phyloP scores from a whole-genome alignment of 2,329 filamentous ascomycete species.

The Fusarium tanahbumbuense region DNA sequence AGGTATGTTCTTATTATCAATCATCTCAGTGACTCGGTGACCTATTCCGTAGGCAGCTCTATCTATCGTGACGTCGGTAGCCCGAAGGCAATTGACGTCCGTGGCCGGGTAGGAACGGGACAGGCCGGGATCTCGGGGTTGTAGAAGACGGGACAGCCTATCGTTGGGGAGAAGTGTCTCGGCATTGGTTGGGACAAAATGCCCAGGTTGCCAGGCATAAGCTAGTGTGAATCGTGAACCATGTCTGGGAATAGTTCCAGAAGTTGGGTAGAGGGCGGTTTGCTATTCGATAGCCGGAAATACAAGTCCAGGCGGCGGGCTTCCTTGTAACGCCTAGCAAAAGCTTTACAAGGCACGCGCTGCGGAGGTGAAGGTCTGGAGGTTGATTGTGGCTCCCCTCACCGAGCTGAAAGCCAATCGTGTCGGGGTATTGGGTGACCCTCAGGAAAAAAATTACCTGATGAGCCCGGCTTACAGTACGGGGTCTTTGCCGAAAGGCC shows the following conservation, averaged over 20 bases:
- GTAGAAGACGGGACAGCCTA: slow-evolving; percentile 5
- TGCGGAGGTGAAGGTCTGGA: slow-evolving; percentile 15
- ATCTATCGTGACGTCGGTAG: slow-evolving; percentile 37
- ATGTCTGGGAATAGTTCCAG: slow-evolving; percentile 15
- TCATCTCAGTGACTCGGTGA: slow-evolving; percentile 14
- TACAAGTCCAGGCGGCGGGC: slow-evolving; percentile 40
- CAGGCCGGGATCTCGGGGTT: slow-evolving; percentile 31
- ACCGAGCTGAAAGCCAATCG: slow-evolving; percentile 26
- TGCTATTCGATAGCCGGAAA: slow-evolving; percentile 36
- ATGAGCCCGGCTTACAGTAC: slow-evolving; percentile 13
- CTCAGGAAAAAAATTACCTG: slow-evolving; percentile 43
- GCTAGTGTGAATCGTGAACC: slow-evolving; percentile 21
- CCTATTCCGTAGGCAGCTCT: slow-evolving; percentile 14
- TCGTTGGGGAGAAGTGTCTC: slow-evolving; percentile 32
- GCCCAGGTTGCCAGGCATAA: slow-evolving; percentile 30
- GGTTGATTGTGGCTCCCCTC: not conserved
- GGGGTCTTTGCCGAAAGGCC: slow-evolving; percentile 44
- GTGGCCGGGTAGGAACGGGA: slow-evolving; percentile 43
- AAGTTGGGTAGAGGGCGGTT: slow-evolving; percentile 5
- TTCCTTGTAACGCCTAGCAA: not conserved
- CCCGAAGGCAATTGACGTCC: slow-evolving; percentile 28
- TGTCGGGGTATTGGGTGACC: slow-evolving; percentile 12
- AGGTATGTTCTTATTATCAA: slow-evolving; percentile 1
- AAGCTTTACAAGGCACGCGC: slow-evolving; percentile 6
- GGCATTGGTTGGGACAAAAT: slow-evolving; percentile 37